Conservation (phyloP, 2,329 filamentous ascomycete genomes). For the Claviceps monticola region DNA sequence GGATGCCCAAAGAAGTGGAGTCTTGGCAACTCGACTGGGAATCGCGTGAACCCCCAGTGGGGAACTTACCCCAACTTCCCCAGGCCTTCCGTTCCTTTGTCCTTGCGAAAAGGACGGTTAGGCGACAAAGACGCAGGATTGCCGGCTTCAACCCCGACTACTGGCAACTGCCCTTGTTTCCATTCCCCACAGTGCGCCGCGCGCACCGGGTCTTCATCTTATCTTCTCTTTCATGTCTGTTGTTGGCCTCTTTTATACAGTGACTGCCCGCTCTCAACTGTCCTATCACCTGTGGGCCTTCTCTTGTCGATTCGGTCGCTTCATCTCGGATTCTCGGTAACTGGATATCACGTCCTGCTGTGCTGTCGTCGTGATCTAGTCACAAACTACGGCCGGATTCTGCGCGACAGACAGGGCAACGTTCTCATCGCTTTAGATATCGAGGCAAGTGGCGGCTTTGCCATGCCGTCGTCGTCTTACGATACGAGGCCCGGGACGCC, state of each 20-base stretch:
- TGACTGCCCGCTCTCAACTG: too few species aligned
- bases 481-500: conserved; percentile 12
- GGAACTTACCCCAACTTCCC: too few species aligned
- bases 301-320: too few species aligned
- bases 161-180: neutral
- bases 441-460: neutral
- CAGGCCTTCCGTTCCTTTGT: neutral
- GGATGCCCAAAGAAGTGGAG: too few species aligned
- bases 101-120: neutral
- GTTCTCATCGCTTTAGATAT: neutral
- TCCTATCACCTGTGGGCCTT: too few species aligned
- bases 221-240: neutral
- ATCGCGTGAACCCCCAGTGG: too few species aligned
- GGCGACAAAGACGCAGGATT: neutral
- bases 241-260: neutral
- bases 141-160: neutral
- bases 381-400: too few species aligned
- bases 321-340: neutral
- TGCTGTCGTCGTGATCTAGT: neutral
- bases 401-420: too few species aligned
- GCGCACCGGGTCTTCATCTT: neutral
- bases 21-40: too few species aligned
- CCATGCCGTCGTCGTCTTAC: conserved; percentile 12
- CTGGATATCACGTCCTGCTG: neutral
- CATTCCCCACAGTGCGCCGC: neutral